These are phyloP conservation scores for Fusarium napiforme DNA, from an alignment of 2,329 filamentous ascomycete species.

Conservation along the genomic window DNA sequence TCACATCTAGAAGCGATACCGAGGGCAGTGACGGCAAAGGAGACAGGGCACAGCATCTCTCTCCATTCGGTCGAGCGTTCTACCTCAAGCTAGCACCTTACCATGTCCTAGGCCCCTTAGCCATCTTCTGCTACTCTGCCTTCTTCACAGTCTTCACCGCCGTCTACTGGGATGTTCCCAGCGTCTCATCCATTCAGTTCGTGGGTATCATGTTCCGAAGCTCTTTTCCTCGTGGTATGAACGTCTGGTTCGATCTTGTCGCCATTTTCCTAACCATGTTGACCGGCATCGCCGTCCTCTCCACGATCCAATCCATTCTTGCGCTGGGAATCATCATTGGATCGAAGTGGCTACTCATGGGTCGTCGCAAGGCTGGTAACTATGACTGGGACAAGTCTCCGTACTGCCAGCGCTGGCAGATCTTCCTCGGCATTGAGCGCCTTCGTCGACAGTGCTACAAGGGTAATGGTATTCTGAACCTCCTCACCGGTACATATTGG, in stretches of 20 bases:
- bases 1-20: background rate
- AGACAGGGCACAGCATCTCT: background rate
- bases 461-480: background rate
- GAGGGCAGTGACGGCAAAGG: background rate
- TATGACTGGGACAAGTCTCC: constrained; percentile 19
- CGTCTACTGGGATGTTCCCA: constrained; percentile 4
- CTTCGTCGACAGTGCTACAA: background rate
- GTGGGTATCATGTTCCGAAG: background rate
- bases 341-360: constrained; percentile 9
- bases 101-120: background rate
- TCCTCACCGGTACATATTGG: background rate
- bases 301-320: background rate
- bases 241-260: constrained; percentile 1
- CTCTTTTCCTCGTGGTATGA: background rate
- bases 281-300: background rate
- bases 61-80: constrained; percentile 11
- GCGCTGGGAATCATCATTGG: background rate
- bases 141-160: background rate
- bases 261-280: constrained; percentile 8
- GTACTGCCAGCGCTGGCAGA: constrained; percentile 17
- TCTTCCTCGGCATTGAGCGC: constrained; percentile 9
- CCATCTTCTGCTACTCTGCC: background rate
- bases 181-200: constrained; percentile 1
- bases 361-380: constrained; percentile 1
- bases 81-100: constrained; percentile 8